A percentile compares a stretch with the other conserved stretches of the same genome.
These are phyloP conservation scores for Turritis glabra DNA, from an alignment of 345 rosid genomes.

Conservation along the genomic window DNA sequence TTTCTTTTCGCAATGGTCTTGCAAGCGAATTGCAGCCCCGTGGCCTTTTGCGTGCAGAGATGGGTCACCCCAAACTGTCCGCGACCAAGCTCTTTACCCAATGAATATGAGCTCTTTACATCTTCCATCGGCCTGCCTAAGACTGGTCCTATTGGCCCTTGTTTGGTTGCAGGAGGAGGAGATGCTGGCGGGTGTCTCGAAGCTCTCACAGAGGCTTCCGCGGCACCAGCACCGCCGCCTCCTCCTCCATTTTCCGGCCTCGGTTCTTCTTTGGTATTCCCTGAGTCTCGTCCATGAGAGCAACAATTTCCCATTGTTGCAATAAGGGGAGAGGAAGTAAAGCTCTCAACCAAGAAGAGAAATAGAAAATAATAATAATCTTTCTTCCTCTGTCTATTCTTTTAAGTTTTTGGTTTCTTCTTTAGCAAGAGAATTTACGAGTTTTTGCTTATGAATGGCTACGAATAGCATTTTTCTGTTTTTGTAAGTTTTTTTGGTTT, in stretches of 20 bases:
- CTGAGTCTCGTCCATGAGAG: slow-evolving; percentile 50
- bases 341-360: slow-evolving; percentile 24
- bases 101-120: slow-evolving; percentile 56
- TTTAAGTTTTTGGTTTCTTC: slow-evolving; percentile 34
- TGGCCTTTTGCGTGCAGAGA: slow-evolving; percentile 70
- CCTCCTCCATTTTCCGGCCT: slow-evolving; percentile 37
- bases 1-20: slow-evolving; percentile 89
- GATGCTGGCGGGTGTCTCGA: slow-evolving; percentile 36
- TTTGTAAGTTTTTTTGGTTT: slow-evolving; percentile 14
- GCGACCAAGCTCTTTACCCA: slow-evolving; percentile 87
- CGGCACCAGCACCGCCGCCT: not conserved
- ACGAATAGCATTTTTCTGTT: slow-evolving; percentile 33
- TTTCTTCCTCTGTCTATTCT: slow-evolving; percentile 30
- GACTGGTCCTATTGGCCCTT: slow-evolving; percentile 62
- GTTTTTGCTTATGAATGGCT: slow-evolving; percentile 26
- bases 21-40: slow-evolving; percentile 83
- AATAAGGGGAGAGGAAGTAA: slow-evolving; percentile 37
- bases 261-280: slow-evolving; percentile 35
- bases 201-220: slow-evolving; percentile 21
- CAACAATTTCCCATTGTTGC: slow-evolving; percentile 77
- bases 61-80: slow-evolving; percentile 94
- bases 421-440: slow-evolving; percentile 32
- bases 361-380: slow-evolving; percentile 9
- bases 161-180: slow-evolving; percentile 44
- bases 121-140: slow-evolving; percentile 95